phyloP scores from a whole-genome alignment of 768 basidiomycete genomes.

The Phaeotremella skinneri region DNA sequence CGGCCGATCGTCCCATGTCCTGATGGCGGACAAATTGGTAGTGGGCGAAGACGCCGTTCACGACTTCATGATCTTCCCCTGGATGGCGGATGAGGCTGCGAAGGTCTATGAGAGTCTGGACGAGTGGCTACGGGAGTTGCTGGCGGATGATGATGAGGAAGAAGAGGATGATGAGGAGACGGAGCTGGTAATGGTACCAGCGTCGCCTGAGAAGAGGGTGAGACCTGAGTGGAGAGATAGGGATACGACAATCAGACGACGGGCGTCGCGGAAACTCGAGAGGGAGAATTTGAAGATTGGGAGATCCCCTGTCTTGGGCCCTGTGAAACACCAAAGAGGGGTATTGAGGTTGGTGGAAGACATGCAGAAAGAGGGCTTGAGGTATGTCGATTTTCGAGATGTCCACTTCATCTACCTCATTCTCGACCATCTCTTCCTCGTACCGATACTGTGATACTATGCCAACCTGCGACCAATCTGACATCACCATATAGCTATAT shows the following conservation, averaged over 20 bases:
- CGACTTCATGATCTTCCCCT: slow-evolving; percentile 46
- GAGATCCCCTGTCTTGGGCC: slow-evolving; percentile 24
- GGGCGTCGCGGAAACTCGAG: neutral
- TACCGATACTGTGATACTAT: neutral
- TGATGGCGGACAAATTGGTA: slow-evolving; percentile 19
- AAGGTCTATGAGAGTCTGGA: slow-evolving; percentile 36
- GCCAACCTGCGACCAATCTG: too few relatives aligned
- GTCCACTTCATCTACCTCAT: neutral
- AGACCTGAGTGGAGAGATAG: slow-evolving; percentile 1
- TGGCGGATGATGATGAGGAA: slow-evolving; percentile 15
- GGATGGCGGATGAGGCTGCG: slow-evolving; percentile 41
- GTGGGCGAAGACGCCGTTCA: slow-evolving; percentile 30
- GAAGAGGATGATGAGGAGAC: slow-evolving; percentile 16
- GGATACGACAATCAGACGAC: neutral
- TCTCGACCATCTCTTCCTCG: neutral
- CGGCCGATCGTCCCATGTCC: too few relatives aligned
- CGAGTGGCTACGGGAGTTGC: slow-evolving; percentile 33
- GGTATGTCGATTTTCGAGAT: slow-evolving; percentile 21
- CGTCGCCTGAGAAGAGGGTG: slow-evolving; percentile 1
- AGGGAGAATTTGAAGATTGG: neutral
- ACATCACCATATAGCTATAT: slow-evolving; percentile 6
- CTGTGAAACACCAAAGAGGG: slow-evolving; percentile 13
- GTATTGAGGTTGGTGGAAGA: slow-evolving; percentile 29
- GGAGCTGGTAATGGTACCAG: slow-evolving; percentile 1
- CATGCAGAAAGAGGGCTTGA: slow-evolving; percentile 30